Percentiles rank a stretch among this genome's conserved stretches.
Conservation (phyloP, 805 yeast genomes). For the Myxozyma vanderwaltii region DNA sequence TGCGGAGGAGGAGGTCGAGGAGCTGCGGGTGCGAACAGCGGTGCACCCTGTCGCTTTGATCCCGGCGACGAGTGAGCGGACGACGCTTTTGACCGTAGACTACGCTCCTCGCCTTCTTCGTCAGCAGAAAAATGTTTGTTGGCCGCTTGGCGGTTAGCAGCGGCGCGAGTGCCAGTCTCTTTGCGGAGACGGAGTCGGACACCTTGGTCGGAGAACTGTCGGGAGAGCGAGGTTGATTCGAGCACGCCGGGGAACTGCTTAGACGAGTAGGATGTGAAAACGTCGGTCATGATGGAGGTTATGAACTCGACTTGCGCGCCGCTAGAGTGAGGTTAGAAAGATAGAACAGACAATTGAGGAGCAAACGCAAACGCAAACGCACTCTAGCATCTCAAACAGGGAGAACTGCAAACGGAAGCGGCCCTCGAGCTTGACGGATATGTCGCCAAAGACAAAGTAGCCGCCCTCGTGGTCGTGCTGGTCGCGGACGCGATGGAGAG, state of each 20-base stretch:
- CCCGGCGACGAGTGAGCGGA: not conserved
- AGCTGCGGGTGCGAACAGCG: not conserved
- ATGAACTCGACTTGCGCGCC: constrained; percentile 33
- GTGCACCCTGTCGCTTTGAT: not conserved
- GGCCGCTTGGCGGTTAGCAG: not conserved
- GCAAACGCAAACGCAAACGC: not conserved
- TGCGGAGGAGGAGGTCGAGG: constrained; percentile 12
- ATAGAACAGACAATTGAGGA: not conserved
- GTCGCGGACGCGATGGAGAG: constrained; percentile 33
- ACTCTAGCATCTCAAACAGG: constrained; percentile 34
- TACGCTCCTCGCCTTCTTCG: not conserved
- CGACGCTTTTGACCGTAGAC: not conserved
- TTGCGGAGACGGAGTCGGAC: constrained; percentile 35
- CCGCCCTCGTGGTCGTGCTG: constrained; percentile 31
- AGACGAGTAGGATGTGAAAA: constrained; percentile 29
- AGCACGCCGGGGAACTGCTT: constrained; percentile 34
- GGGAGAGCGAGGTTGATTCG: constrained; percentile 34
- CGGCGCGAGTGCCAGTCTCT: constrained; percentile 25
- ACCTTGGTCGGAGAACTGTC: constrained; percentile 35
- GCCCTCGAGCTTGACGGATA: constrained; percentile 32
- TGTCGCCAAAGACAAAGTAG: constrained; percentile 35
- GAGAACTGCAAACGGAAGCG: constrained; percentile 32
- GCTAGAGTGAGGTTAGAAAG: not conserved
- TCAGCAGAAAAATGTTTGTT: no score
- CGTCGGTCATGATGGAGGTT: constrained; percentile 27